Conservation (phyloP, 352 stramenopile species). For the Globisporangium spiculum region DNA sequence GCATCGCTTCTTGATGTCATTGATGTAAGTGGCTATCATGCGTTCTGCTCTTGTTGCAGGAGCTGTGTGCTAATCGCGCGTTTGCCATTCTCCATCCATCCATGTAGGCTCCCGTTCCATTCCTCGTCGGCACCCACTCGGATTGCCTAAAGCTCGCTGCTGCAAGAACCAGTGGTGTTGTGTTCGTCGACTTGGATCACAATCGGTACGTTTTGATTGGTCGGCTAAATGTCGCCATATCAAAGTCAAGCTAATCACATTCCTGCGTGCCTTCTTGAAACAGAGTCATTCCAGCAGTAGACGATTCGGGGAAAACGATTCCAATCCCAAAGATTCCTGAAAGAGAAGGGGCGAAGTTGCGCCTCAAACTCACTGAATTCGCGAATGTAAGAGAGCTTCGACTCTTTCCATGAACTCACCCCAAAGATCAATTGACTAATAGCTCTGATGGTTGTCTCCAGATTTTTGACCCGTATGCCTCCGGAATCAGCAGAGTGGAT, state of each 20-base stretch:
- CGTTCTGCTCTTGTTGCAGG: background rate
- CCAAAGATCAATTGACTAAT: background rate
- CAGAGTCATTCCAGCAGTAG: slow-evolving; percentile 72
- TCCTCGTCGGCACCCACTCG: slow-evolving; percentile 90
- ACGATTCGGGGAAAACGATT: slow-evolving; percentile 58
- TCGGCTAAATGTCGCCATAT: background rate
- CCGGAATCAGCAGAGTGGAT: slow-evolving; percentile 68
- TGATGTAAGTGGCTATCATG: slow-evolving; percentile 54
- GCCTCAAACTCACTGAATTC: slow-evolving; percentile 56
- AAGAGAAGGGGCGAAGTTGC: slow-evolving; percentile 59
- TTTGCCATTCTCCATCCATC: background rate
- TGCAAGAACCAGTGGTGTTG: slow-evolving; percentile 73
- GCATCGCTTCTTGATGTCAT: slow-evolving; percentile 91
- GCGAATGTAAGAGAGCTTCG: slow-evolving; percentile 37
- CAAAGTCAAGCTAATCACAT: background rate
- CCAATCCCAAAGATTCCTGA: slow-evolving; percentile 74
- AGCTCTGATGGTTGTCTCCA: slow-evolving; percentile 18
- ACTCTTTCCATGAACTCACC: background rate
- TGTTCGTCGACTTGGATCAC: slow-evolving; percentile 95
- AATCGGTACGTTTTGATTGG: slow-evolving; percentile 52
- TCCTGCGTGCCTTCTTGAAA: background rate
- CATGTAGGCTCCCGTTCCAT: slow-evolving; percentile 89
- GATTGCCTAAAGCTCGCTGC: slow-evolving; percentile 66
- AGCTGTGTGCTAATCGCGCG: background rate
- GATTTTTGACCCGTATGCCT: slow-evolving; percentile 81